Evolutionary conservation across 75 land plant species (phyloP), one percentile per base, ranked within the genome.

Genomic region (Isoetes taiwanensis): DNA sequence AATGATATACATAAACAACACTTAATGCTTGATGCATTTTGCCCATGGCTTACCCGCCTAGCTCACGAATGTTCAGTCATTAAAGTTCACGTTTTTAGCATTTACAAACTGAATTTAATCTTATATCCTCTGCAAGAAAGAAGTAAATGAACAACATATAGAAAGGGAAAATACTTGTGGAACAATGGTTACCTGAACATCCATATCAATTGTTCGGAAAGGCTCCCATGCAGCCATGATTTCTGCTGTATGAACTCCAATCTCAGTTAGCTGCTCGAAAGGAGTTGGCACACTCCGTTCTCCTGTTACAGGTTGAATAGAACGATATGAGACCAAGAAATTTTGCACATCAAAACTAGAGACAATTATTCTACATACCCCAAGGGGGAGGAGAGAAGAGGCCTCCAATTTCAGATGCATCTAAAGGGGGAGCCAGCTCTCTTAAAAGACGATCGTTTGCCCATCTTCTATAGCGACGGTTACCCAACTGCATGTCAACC

Each of bases 381-480:
- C 84, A 93, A 17, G 98, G 98, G 58, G 98, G 98, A n/a, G 98
- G 98, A 53, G 95, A 80, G 80, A 93, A 93, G 17, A 93, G 76
- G 27, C 83, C 81, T 61, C 89, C 91, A 53, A 93, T 84, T 66
- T 86, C 98, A 16, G 78, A 75, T 31, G 71, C 87, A 75, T 73
- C 66, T 43, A 93, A 35, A 0, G 83, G 81, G 6, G 98, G 98
- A 75, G 91, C 95, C 75, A 93, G 88, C 64, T 87, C 95, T 61
- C 83, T 65, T 54, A 93, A 69, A 37, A 87, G 43, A 11, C 85
- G 73, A 59, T 93, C 95, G 81, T 93, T 93, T 48, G 80, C 53
- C 95, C 85, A 84, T 62, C 95, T 84, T n/a, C 89, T 79, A 34
- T 79, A 76, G 17, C 82, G 71, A 12, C 94, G 64, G 41, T 80